phyloP scores from a whole-genome alignment of 192 early-diverging fungal species.

The Linnemannia elongata region DNA sequence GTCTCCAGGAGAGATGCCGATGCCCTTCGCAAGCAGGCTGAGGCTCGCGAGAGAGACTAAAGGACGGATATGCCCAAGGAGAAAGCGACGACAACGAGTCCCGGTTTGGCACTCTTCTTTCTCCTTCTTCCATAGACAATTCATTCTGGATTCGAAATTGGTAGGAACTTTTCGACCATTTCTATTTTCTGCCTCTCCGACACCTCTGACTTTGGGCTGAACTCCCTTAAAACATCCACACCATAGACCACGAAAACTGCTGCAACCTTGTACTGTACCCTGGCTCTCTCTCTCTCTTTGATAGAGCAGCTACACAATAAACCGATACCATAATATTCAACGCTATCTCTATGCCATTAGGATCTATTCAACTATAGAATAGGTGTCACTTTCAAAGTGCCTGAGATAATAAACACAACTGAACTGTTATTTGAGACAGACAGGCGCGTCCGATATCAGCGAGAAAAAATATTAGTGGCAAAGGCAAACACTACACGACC shows the following conservation, averaged over 20 bases:
- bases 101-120: no score
- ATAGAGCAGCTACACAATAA: neutral
- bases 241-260: neutral
- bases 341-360: no score
- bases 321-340: neutral
- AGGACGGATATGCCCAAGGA: no score
- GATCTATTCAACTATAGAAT: no score
- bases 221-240: neutral
- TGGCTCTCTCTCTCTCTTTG: neutral
- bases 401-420: no score
- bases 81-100: neutral
- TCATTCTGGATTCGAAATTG: neutral
- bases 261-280: neutral
- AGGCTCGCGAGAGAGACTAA: constrained; percentile 29
- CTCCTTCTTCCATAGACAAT: neutral
- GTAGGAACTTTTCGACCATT: neutral
- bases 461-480: no score
- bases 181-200: neutral
- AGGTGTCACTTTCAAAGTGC: no score
- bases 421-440: no score
- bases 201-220: neutral
- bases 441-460: no score
- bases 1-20: constrained; percentile 32
- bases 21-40: constrained; percentile 40
- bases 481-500: no score